phyloP scores from a whole-genome alignment of 2,329 filamentous ascomycete genomes.

The Hypoxylon sp. region DNA sequence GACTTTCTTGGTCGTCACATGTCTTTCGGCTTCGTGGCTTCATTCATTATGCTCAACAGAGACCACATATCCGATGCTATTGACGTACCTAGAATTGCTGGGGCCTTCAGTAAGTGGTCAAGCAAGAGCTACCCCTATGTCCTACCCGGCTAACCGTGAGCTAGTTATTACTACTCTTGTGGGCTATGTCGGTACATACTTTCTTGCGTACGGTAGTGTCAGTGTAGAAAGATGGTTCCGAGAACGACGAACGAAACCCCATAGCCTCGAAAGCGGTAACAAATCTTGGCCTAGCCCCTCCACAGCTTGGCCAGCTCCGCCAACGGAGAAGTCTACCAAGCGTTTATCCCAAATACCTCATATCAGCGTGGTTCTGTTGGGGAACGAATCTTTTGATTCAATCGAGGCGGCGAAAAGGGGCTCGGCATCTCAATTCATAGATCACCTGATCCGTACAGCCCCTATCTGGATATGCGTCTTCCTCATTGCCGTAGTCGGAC shows the following conservation, averaged over 20 bases:
- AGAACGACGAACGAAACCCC: slow-evolving; percentile 22
- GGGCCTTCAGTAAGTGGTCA: slow-evolving; percentile 47
- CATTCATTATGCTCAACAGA: slow-evolving; percentile 51
- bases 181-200: slow-evolving; percentile 45
- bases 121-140: not conserved
- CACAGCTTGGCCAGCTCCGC: slow-evolving; percentile 44
- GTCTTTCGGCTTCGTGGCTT: slow-evolving; percentile 52
- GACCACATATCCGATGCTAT: slow-evolving; percentile 46
- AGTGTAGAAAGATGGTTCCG: slow-evolving; percentile 46
- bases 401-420: slow-evolving; percentile 12
- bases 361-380: slow-evolving; percentile 32
- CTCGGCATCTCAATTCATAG: slow-evolving; percentile 23
- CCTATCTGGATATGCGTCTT: slow-evolving; percentile 49
- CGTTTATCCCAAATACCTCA: slow-evolving; percentile 36
- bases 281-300: slow-evolving; percentile 46
- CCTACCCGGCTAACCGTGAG: slow-evolving; percentile 10
- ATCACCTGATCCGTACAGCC: slow-evolving; percentile 44
- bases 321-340: slow-evolving; percentile 31
- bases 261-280: slow-evolving; percentile 45
- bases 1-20: slow-evolving; percentile 52
- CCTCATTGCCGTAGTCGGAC: slow-evolving; percentile 44
- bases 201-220: slow-evolving; percentile 43
- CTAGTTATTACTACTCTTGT: slow-evolving; percentile 47
- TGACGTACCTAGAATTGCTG: slow-evolving; percentile 47
- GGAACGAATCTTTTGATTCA: slow-evolving; percentile 36